Evolutionary conservation across 2,329 filamentous ascomycete species (phyloP).

Genomic region (Cladorrhinum sp.): DNA sequence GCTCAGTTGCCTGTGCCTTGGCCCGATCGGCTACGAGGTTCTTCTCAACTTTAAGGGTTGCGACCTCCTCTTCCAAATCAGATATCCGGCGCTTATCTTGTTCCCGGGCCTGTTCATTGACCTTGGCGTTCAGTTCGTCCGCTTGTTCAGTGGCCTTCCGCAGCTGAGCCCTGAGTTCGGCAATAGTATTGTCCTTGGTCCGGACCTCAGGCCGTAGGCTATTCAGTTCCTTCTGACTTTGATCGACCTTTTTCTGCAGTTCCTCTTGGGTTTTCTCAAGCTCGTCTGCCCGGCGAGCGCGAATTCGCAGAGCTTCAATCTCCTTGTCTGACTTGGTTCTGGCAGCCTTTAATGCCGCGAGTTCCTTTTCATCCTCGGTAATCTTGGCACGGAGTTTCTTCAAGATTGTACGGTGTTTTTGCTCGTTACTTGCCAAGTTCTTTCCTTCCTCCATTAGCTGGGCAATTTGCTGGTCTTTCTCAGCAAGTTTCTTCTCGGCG

Average conservation of each 20-base stretch:
- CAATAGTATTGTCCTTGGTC: constrained; percentile 61
- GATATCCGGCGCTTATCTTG: constrained; percentile 54
- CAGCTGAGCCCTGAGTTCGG: constrained; percentile 67
- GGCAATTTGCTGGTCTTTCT: constrained; percentile 88
- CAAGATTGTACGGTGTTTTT: constrained; percentile 78
- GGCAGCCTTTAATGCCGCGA: constrained; percentile 56
- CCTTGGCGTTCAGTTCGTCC: constrained; percentile 64
- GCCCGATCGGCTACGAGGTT: constrained; percentile 63
- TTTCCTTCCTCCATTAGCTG: constrained; percentile 89
- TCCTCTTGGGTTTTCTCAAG: constrained; percentile 55
- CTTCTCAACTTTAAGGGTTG: constrained; percentile 74
- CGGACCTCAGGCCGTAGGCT: constrained; percentile 59
- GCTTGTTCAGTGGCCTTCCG: constrained; percentile 64
- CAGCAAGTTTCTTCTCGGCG: constrained; percentile 73
- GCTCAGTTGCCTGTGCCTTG: constrained; percentile 67
- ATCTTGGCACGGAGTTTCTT: constrained; percentile 73
- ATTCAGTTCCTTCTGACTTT: constrained; percentile 49
- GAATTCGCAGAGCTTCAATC: constrained; percentile 44
- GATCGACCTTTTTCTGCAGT: constrained; percentile 56
- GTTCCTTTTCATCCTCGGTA: constrained; percentile 62
- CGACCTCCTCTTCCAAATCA: constrained; percentile 55
- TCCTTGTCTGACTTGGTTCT: constrained; percentile 59
- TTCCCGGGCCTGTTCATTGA: constrained; percentile 65
- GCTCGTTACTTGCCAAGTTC: constrained; percentile 78
- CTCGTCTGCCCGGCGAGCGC: constrained; percentile 49